Conservation (phyloP, 768 basidiomycete species). For the Lentinula lateritia region DNA sequence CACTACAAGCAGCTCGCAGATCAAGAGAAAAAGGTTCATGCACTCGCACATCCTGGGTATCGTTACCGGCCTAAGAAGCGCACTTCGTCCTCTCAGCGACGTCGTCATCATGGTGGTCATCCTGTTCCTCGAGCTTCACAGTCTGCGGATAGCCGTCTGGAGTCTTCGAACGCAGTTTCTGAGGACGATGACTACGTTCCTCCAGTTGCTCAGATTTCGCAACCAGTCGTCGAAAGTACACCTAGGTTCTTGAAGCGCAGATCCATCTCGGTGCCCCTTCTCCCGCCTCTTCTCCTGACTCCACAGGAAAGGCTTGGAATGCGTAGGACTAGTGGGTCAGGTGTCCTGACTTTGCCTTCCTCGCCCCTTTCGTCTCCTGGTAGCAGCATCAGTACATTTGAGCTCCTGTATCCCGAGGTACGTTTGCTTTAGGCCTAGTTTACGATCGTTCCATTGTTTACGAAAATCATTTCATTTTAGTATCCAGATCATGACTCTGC, state of each 20-base stretch:
- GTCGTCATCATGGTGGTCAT: not conserved
- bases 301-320: not conserved
- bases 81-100: not conserved
- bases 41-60: conserved; percentile 42
- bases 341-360: not conserved
- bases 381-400: not conserved
- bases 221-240: not conserved
- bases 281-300: not conserved
- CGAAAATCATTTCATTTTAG: not conserved
- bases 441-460: not conserved
- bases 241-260: not conserved
- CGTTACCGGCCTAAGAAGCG: conserved; percentile 23
- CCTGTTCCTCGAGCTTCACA: not conserved
- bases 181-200: not conserved
- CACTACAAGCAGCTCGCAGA: conserved; percentile 35
- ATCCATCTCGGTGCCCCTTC: not conserved
- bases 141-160: not conserved
- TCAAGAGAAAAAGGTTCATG: conserved; percentile 37
- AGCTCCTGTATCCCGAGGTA: conserved; percentile 1
- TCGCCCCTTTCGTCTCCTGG: not conserved
- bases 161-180: not conserved
- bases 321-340: not conserved
- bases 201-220: not conserved
- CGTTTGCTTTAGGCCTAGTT: not conserved
- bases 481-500: not conserved